Base-by-base conservation (phyloP, 768 basidiomycete genomes). In the Agrocybe chaxingu region DNA sequence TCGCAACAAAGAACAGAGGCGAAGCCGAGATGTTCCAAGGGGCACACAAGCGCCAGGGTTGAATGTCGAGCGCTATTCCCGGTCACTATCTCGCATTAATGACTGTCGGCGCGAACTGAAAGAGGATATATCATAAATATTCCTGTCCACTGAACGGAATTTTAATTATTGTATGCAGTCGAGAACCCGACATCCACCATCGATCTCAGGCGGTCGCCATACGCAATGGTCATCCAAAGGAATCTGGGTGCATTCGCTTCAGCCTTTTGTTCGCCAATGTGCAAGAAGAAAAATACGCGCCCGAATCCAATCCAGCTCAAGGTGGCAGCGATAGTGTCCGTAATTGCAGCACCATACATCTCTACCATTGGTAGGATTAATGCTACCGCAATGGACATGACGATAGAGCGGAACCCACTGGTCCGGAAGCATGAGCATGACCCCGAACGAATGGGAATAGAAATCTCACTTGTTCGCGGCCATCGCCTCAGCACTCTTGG, bases 121-220 rank as follows among this genome's bases (percentile, higher is more conserved):
- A 24, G 24, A 24, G 24, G 24, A 24, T 24, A 24, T 3, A 24
- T 24, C 24, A 5, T 24, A 24, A 24, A 24, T 24, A 24, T 24
- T 5, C 24, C 24, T 24, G 24, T 24, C 24, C 24, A 24, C 24
- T 24, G 24, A 24, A 24, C 16, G 24, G 24, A 5, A 5, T 5
- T 24, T 48, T 58, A 74, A 46, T 71, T 70, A 31, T 58, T 64
- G 4, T 64, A 57, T 16, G 53, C 58, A 1, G 71, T 76, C 1
- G 82, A 77, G 57, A 75, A 85, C 3, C 78, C 82, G 12, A 85
- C 66, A 55, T 85, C 80, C 5, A 73, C 63, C 70, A 73, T 83
- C 0, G 71, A 74, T 39, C 83, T 70, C 76, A 87, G 77, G 42
- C 68, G 65, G 18, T 72, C 71, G 2, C 83, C 84, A 45, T 84